Conservation (phyloP, 2,329 filamentous ascomycete species). For the Pseudocercospora fijiensis region DNA sequence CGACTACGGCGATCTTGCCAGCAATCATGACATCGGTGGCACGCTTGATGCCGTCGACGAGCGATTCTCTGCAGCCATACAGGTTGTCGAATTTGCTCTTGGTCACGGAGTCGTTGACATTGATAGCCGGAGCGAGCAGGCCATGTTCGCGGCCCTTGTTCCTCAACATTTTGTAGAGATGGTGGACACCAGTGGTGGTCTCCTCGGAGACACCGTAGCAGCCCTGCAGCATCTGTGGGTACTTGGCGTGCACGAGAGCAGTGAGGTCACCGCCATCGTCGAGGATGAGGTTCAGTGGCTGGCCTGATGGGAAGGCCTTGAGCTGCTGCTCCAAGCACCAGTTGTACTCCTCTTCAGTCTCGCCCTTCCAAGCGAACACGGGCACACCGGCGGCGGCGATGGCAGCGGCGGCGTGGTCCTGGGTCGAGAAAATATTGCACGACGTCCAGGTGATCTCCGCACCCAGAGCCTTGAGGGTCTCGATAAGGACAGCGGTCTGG, state of each 20-base stretch:
- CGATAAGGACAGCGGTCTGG: constrained; percentile 98
- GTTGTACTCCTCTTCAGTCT: constrained; percentile 99
- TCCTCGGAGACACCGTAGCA: constrained; percentile 99
- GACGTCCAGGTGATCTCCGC: constrained; percentile 98
- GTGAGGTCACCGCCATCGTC: constrained; percentile 98
- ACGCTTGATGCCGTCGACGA: constrained; percentile 99
- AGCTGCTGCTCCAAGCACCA: constrained; percentile 99
- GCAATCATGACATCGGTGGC: constrained; percentile 99
- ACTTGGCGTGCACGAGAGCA: constrained; percentile 93
- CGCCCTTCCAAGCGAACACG: constrained; percentile 81
- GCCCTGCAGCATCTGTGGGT: constrained; percentile 96
- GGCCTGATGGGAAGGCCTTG: constrained; percentile 89
- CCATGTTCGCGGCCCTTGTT: constrained; percentile 65
- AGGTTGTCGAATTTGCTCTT: constrained; percentile 99
- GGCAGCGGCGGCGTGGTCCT: constrained; percentile 96
- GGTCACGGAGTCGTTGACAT: constrained; percentile 99
- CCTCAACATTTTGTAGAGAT: constrained; percentile 96
- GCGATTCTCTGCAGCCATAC: constrained; percentile 98
- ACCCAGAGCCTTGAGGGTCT: constrained; percentile 91
- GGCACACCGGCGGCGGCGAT: constrained; percentile 92
- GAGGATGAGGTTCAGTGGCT: constrained; percentile 97
- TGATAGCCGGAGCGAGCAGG: constrained; percentile 92
- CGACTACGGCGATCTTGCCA: constrained; percentile 96
- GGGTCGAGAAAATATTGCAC: constrained; percentile 99
- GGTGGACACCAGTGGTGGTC: constrained; percentile 99